Base-by-base conservation (phyloP, 2,329 filamentous ascomycete genomes). In the Alternaria arbusti region DNA sequence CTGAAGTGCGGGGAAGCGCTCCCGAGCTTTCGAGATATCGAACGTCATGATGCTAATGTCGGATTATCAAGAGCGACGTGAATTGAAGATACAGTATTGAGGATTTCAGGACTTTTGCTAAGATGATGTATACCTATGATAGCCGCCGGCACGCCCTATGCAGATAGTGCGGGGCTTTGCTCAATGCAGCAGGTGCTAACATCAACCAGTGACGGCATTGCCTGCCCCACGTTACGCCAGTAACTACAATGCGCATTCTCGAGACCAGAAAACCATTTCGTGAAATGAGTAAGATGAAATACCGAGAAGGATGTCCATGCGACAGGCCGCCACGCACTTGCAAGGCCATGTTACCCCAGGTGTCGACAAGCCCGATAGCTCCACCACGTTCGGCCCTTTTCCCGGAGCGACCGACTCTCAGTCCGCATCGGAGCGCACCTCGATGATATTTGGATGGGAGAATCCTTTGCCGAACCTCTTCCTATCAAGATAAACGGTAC, bases 1-100 rank as follows among this genome's bases (percentile, higher is more conserved):
- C 44, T 85, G 80, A 43, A 94, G 79, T 13, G 91, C 90, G 32
- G 91, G 91, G 81, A 94, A 94, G 57, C 85, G 83, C 64, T 84
- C 82, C 63, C 89, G 85, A 28, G 86, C 84, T 52, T 82, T 80
- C 9, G 83, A 73, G 52, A 92, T 83, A 69, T 90, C 83, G 69
- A 91, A 86, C 13, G 66, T 54, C 68, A 70, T 69, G 15, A 30
- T 55, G 49, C 20, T 22, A 32, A 20, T 20, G 0, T 6, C 9
- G 1, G 26, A 6, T 10, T n/a, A 28, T 12, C 12, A 6, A 11
- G 10, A 26, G 23, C 8, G 5, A 23, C 4, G 32, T n/a, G n/a
- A 17, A 13, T 36, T 5, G 7, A n/a, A 8, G 13, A 63, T 2
- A 26, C 5, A 9, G 4, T 6, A 5, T 45, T 23, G 23, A n/a